Base-by-base conservation (phyloP, 2,329 filamentous ascomycete species). In the Chaetomium globosum region DNA sequence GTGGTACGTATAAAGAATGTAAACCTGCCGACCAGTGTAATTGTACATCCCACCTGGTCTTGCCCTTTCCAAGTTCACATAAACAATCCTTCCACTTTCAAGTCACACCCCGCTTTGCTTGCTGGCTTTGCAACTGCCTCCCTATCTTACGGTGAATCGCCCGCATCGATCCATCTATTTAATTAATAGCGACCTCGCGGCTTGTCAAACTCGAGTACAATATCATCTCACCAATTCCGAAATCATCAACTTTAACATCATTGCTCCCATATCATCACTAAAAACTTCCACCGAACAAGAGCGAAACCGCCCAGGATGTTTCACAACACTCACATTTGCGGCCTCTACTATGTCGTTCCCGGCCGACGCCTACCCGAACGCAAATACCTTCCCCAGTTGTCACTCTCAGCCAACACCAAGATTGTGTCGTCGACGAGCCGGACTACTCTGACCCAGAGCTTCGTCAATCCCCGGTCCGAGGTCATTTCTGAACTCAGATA, bases 401-500 rank as follows among this genome's bases (percentile, higher is more conserved):
- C 82, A 9, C 77, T 88, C 60, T 77, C 83, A 59, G 84, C 82
- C 10, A 84, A 89, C 68, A 83, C 85, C n/a, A 85, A 79, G 8
- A 87, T 92, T 56, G 77, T 86, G 6, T 81, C 85, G 2, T 83
- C 82, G 1, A 83, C 77, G 19, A 81, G 80, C 1, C 76, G 80
- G 31, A 83, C 81, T 10, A 76, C 75, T 1, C 76, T 84, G 51
- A 81, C 76, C 0, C 81, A 91, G 74, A 87, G 79, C 0, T 92
- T 90, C 69, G 74, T 80, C 70, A 91, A 91, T 68, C 81, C 85
- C 12, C 60, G 49, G 19, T n/a, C 62, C 8, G 61, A 77, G 10
- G 72, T 73, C 3, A 82, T 88, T 65, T 72, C 79, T 9, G 79
- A 91, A 72, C 81, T 87, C 19, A 79, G 80, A 16, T 93, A 93